Evolutionary conservation across 2,329 filamentous ascomycete species (phyloP).

Genomic region (Exutisphaerella laricina): DNA sequence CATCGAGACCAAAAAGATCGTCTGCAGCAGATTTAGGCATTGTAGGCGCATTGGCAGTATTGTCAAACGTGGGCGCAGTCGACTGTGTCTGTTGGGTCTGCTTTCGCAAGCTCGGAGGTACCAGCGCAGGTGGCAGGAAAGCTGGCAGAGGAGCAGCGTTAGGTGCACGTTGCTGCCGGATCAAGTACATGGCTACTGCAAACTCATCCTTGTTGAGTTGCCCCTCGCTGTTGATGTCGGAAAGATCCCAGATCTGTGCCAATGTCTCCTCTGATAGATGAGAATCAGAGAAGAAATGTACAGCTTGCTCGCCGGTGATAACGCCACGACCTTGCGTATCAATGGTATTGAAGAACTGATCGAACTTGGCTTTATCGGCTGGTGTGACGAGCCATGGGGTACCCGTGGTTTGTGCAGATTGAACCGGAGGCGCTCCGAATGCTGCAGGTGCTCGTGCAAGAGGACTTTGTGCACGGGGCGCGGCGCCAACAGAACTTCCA

Average conservation of each 20-base stretch:
- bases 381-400: conserved; percentile 77
- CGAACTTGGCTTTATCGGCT: conserved; percentile 80
- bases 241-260: conserved; percentile 94
- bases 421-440: conserved; percentile 45
- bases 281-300: conserved; percentile 89
- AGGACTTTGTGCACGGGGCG: conserved; percentile 56
- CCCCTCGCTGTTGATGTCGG: conserved; percentile 87
- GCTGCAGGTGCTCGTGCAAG: conserved; percentile 44
- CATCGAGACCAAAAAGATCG: conserved; percentile 88
- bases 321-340: conserved; percentile 75
- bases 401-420: conserved; percentile 51
- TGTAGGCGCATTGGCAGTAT: conserved; percentile 39
- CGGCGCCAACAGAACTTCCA: conserved; percentile 46
- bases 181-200: conserved; percentile 94
- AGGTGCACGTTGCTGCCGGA: conserved; percentile 77
- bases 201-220: conserved; percentile 85
- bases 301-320: conserved; percentile 91
- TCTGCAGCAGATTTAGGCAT: conserved; percentile 77
- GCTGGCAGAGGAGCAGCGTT: conserved; percentile 65
- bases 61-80: conserved; percentile 51
- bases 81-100: conserved; percentile 49
- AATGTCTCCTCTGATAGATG: conserved; percentile 81
- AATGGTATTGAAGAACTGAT: conserved; percentile 75
- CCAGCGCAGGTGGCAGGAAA: conserved; percentile 70
- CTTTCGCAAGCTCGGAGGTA: conserved; percentile 78